A percentile compares a stretch with the other conserved stretches of the same genome.
Evolutionary conservation across 495 filamentous ascomycete genomes (phyloP).

Genomic region (Xanthoparmelia taractica): DNA sequence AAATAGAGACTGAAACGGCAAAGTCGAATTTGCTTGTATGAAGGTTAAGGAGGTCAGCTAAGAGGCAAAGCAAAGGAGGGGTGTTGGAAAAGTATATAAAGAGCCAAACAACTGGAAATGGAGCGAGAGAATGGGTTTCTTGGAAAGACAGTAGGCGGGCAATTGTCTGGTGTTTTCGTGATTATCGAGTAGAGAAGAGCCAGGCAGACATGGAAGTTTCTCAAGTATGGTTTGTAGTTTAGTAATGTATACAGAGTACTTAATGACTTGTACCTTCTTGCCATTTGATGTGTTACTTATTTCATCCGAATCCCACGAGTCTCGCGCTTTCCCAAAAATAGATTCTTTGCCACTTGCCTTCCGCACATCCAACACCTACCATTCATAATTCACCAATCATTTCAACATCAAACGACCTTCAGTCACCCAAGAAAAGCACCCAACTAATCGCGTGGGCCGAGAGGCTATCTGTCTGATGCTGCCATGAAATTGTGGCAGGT

Average conservation of each 20-base stretch:
- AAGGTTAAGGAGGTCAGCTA: not conserved
- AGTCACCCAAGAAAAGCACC: not conserved
- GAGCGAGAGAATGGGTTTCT: not conserved
- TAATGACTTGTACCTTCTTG: no score
- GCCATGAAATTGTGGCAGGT: constrained; percentile 29
- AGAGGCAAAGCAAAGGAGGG: constrained; percentile 10
- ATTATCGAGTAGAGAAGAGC: no score
- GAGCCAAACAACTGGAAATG: not conserved
- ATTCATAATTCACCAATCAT: not conserved
- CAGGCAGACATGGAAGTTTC: no score
- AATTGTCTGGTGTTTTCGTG: no score
- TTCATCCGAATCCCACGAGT: not conserved
- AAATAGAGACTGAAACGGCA: not conserved
- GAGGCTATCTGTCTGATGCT: constrained; percentile 4
- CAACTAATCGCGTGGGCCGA: not conserved
- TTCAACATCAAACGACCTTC: not conserved
- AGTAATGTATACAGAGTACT: no score
- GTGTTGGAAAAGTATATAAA: not conserved
- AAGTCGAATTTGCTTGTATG: not conserved
- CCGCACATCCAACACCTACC: not conserved
- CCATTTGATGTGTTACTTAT: no score
- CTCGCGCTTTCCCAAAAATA: not conserved
- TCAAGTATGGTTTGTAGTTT: no score
- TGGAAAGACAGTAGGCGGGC: not conserved
- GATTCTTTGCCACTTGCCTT: not conserved